phyloP scores from a whole-genome alignment of 805 yeast genomes.

The Teunomyces pallodes region DNA sequence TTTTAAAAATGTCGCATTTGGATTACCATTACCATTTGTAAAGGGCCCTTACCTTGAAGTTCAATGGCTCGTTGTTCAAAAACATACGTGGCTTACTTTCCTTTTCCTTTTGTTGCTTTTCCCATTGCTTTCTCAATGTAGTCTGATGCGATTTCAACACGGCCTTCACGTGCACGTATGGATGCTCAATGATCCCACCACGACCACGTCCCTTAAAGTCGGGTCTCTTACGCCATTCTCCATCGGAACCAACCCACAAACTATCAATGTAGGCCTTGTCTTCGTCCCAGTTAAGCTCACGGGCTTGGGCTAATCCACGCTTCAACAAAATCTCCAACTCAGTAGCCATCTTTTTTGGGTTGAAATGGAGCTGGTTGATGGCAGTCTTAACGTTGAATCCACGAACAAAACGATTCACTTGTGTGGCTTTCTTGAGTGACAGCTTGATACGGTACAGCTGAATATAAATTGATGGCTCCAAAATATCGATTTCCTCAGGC shows the following conservation, averaged over 20 bases:
- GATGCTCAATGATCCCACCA: slow-evolving; percentile 72
- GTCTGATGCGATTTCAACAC: slow-evolving; percentile 70
- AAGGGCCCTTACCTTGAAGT: slow-evolving; percentile 39
- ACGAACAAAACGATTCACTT: slow-evolving; percentile 72
- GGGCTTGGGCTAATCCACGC: slow-evolving; percentile 69
- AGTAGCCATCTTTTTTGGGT: slow-evolving; percentile 71
- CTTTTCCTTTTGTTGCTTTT: slow-evolving; percentile 46
- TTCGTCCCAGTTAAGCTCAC: slow-evolving; percentile 54
- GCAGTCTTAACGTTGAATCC: slow-evolving; percentile 73
- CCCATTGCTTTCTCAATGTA: slow-evolving; percentile 56
- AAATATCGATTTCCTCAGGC: slow-evolving; percentile 64
- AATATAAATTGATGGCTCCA: slow-evolving; percentile 86
- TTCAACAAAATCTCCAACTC: slow-evolving; percentile 76
- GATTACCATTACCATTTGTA: slow-evolving; percentile 34
- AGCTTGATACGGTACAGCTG: slow-evolving; percentile 80
- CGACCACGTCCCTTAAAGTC: slow-evolving; percentile 92
- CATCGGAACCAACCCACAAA: slow-evolving; percentile 93
- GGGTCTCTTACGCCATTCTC: slow-evolving; percentile 62
- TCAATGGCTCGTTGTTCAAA: slow-evolving; percentile 45
- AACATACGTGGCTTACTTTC: slow-evolving; percentile 52
- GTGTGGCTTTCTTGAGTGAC: slow-evolving; percentile 85
- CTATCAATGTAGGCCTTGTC: slow-evolving; percentile 69
- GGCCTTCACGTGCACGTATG: slow-evolving; percentile 77
- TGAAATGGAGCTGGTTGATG: slow-evolving; percentile 89
- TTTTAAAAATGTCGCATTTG: slow-evolving; percentile 4